Percentiles rank a stretch among this genome's conserved stretches.
phyloP scores from a whole-genome alignment of 2,329 filamentous ascomycete genomes.

The Myotisia sp. region DNA sequence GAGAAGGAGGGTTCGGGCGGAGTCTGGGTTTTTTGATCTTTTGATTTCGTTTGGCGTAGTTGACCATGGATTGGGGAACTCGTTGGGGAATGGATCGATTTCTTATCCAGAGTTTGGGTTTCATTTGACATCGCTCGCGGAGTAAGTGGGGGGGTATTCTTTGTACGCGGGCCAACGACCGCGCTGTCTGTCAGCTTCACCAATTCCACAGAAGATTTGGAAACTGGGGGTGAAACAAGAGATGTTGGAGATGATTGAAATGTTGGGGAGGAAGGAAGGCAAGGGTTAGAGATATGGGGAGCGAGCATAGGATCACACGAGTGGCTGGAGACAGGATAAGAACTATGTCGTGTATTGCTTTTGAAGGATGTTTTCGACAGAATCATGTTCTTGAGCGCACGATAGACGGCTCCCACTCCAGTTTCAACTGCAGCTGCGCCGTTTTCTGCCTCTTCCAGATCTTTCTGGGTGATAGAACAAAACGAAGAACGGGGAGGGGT shows the following conservation, averaged over 20 bases:
- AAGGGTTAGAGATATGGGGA: constrained; percentile 55
- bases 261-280: constrained; percentile 40
- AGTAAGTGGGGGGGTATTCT: constrained; percentile 86
- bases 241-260: constrained; percentile 22
- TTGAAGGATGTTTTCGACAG: constrained; percentile 23
- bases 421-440: constrained; percentile 25
- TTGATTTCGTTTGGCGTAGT: not conserved
- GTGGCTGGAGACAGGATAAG: constrained; percentile 48
- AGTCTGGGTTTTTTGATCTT: constrained; percentile 1
- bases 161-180: constrained; percentile 45
- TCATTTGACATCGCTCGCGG: constrained; percentile 70
- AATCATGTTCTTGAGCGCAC: constrained; percentile 33
- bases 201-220: constrained; percentile 32
- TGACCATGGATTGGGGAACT: constrained; percentile 15
- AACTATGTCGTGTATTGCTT: constrained; percentile 30
- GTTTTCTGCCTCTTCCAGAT: constrained; percentile 29
- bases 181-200: constrained; percentile 69
- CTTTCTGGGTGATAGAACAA: constrained; percentile 31
- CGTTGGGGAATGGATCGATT: constrained; percentile 6
- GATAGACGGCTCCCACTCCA: constrained; percentile 29
- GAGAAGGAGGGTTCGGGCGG: constrained; percentile 5
- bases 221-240: constrained; percentile 28
- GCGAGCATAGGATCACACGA: constrained; percentile 52
- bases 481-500: constrained; percentile 32
- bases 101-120: constrained; percentile 25